phyloP scores from a whole-genome alignment of 2,329 filamentous ascomycete species.

The Davidsoniella virescens region DNA sequence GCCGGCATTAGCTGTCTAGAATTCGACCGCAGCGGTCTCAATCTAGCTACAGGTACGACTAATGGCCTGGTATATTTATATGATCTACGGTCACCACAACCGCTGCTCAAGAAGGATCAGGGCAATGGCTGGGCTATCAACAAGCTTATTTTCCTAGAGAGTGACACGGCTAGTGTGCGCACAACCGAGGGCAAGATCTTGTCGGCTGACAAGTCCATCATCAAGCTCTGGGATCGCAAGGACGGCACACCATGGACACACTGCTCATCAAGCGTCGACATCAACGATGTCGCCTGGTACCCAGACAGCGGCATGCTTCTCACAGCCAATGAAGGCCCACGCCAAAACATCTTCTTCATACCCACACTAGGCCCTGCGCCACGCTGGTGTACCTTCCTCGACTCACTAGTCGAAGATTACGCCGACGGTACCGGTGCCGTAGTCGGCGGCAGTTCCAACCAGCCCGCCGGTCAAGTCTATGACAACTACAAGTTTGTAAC shows the following conservation, averaged over 20 bases:
- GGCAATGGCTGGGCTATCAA: constrained; percentile 89
- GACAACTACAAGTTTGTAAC: constrained; percentile 99
- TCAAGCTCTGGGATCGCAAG: constrained; percentile 85
- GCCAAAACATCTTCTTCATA: constrained; percentile 90
- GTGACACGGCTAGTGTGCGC: constrained; percentile 57
- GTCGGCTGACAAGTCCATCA: constrained; percentile 84
- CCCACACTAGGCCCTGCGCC: constrained; percentile 86
- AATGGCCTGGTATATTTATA: constrained; percentile 80
- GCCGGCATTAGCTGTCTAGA: constrained; percentile 74
- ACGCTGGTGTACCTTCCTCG: constrained; percentile 89
- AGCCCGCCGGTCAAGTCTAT: constrained; percentile 64
- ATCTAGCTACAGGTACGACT: constrained; percentile 73
- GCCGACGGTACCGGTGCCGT: constrained; percentile 40
- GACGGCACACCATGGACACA: constrained; percentile 86
- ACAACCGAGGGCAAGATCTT: constrained; percentile 75
- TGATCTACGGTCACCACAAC: constrained; percentile 74
- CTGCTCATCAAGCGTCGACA: constrained; percentile 83
- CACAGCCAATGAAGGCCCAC: constrained; percentile 89
- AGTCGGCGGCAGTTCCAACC: constrained; percentile 18
- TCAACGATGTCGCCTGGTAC: constrained; percentile 89
- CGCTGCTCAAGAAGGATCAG: constrained; percentile 82
- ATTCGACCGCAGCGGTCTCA: constrained; percentile 71
- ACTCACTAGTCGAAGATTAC: constrained; percentile 98
- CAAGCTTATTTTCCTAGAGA: constrained; percentile 53
- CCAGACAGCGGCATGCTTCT: constrained; percentile 87